Conservation (phyloP, 2,329 filamentous ascomycete species). For the Botrytis sinoallii region DNA sequence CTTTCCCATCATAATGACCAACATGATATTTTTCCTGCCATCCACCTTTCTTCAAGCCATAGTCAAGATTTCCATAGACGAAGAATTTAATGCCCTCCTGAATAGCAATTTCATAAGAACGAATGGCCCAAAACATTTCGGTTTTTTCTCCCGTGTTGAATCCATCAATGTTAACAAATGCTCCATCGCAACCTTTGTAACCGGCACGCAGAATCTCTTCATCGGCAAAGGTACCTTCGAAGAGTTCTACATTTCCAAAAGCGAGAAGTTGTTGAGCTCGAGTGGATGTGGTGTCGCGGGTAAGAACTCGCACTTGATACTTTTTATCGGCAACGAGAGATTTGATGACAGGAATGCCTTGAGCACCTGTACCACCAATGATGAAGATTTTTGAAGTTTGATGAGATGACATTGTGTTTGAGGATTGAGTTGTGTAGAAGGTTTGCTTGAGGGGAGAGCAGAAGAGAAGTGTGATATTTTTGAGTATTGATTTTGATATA, state of each 20-base stretch:
- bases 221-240: slow-evolving; percentile 48
- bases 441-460: not conserved
- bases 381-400: slow-evolving; percentile 38
- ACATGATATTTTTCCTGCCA: slow-evolving; percentile 46
- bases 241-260: slow-evolving; percentile 46
- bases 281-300: slow-evolving; percentile 43
- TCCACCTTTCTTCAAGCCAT: slow-evolving; percentile 46
- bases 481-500: not conserved
- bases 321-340: slow-evolving; percentile 43
- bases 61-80: slow-evolving; percentile 50
- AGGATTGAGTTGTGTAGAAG: not conserved
- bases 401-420: slow-evolving; percentile 17
- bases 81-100: slow-evolving; percentile 45
- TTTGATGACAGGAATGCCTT: slow-evolving; percentile 48
- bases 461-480: not conserved
- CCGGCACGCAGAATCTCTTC: slow-evolving; percentile 45
- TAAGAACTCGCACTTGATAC: slow-evolving; percentile 48
- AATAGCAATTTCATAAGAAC: slow-evolving; percentile 43
- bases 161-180: slow-evolving; percentile 54
- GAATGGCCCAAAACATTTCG: slow-evolving; percentile 49
- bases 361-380: slow-evolving; percentile 51
- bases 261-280: slow-evolving; percentile 44
- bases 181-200: slow-evolving; percentile 46
- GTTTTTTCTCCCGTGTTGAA: slow-evolving; percentile 53
- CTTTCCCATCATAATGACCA: slow-evolving; percentile 50